phyloP scores from a whole-genome alignment of 805 yeast genomes.

The Hanseniaspora lindneri region DNA sequence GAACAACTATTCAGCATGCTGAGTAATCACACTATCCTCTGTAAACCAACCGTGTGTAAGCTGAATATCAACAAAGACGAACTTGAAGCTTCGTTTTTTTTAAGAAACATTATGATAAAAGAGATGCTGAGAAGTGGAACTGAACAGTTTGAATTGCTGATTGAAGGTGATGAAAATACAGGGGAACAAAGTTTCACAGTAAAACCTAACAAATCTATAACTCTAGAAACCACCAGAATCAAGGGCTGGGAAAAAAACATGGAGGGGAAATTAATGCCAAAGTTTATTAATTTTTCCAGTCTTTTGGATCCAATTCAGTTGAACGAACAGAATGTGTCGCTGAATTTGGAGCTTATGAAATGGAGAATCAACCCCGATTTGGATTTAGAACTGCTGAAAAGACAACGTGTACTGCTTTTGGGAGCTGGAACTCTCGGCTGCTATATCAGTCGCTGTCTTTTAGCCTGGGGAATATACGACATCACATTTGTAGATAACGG shows the following conservation, averaged over 20 bases:
- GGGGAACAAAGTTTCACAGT: slow-evolving; percentile 27
- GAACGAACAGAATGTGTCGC: slow-evolving; percentile 84
- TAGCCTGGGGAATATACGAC: slow-evolving; percentile 89
- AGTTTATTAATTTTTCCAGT: slow-evolving; percentile 68
- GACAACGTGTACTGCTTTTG: slow-evolving; percentile 57
- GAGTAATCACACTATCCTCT: not conserved
- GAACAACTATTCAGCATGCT: not conserved
- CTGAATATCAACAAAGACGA: not conserved
- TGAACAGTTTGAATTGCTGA: not conserved
- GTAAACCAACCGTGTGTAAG: not conserved
- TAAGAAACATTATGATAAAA: slow-evolving; percentile 33
- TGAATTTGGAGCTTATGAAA: slow-evolving; percentile 84
- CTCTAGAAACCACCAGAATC: slow-evolving; percentile 31
- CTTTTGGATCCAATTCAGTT: slow-evolving; percentile 69
- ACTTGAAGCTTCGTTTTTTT: not conserved
- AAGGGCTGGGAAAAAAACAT: slow-evolving; percentile 88
- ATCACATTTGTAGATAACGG: slow-evolving; percentile 88
- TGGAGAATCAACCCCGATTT: slow-evolving; percentile 88
- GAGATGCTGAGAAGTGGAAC: not conserved
- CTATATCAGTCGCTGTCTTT: slow-evolving; percentile 68
- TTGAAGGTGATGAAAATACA: not conserved
- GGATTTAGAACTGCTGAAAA: slow-evolving; percentile 51
- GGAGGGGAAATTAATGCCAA: slow-evolving; percentile 65
- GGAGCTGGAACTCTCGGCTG: slow-evolving; percentile 97
- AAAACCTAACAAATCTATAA: not conserved